Evolutionary conservation across 495 filamentous ascomycete genomes (phyloP), one percentile per base, ranked within the genome.

Genomic region (Wilcoxina mikolae): DNA sequence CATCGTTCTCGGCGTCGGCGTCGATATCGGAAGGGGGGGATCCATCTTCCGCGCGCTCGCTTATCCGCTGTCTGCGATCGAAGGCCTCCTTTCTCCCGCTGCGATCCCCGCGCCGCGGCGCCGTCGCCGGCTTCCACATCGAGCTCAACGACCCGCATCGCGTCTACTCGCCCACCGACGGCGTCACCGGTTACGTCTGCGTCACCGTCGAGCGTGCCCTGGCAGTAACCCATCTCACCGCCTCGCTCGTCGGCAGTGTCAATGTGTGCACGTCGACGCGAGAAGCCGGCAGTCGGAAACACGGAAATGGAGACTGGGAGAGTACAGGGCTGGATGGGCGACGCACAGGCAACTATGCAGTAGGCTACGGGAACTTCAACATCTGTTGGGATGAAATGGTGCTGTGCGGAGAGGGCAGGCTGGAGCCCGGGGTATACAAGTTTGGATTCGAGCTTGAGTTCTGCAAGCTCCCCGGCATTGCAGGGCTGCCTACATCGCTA

Each of bases 361-460:
- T 11, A 65, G 84, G 83, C 28, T 85, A 89, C 72, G 88, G 89
- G 23, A 77, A 86, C 62, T 82, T 82, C 10, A 86, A 82, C 4
- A 69, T 98, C 39, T 96, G 95, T 60, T 83, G 90, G 68, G 88
- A 96, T 63, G 87, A 98, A 65, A 73, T 83, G 54, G 81, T 90
- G 15, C 74, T 96, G 33, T 95, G 88, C 64, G 90, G 88, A 22
- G 89, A 95, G 54, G 89, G 91, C 3, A 78, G 84, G 59, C 73
- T 96, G 25, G 84, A 87, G 52, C 76, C 84, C 49, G 85, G 87
- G 11, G 74, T 84, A 47, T 98, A 94, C 65, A 84, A 91, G 61
- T 98, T 98, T 68, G 80, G 85, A 44, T 98, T 95, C 56, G 86
- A 94, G 65, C 76, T 95, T 64, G 73, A 82, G 28, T 78, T 95